These are phyloP conservation scores for Solanum hybrid DNA, from an alignment of 305 asterid species.

Conservation along the genomic window DNA sequence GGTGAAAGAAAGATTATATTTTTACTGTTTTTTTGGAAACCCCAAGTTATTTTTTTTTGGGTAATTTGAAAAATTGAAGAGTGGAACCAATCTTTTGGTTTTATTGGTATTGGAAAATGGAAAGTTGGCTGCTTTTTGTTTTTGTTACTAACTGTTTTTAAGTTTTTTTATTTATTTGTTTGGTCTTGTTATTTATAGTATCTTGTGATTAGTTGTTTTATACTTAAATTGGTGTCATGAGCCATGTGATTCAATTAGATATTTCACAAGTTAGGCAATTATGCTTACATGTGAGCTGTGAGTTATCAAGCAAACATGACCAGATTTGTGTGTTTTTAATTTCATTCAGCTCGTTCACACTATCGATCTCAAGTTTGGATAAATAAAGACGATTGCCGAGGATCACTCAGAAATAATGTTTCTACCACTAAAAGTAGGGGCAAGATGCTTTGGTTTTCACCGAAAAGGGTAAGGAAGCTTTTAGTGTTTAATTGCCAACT, in stretches of 20 bases:
- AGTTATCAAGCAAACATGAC: not conserved
- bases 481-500: not conserved
- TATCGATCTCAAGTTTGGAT: rapidly evolving
- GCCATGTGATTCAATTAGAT: not conserved
- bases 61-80: not conserved
- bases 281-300: not conserved
- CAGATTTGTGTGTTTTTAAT: not conserved
- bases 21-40: not conserved
- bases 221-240: not conserved
- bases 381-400: not conserved
- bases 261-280: not conserved
- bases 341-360: not conserved
- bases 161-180: not conserved
- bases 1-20: not conserved
- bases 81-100: not conserved
- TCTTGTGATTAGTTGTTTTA: not conserved
- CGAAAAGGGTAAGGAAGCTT: not conserved
- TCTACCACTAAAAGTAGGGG: not conserved
- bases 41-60: not conserved
- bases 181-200: not conserved
- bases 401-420: not conserved
- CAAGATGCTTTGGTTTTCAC: not conserved
- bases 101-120: not conserved
- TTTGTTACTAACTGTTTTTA: not conserved
- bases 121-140: not conserved